Evolutionary conservation across 768 basidiomycete genomes (phyloP).

Genomic region (Coprinopsis sp.): DNA sequence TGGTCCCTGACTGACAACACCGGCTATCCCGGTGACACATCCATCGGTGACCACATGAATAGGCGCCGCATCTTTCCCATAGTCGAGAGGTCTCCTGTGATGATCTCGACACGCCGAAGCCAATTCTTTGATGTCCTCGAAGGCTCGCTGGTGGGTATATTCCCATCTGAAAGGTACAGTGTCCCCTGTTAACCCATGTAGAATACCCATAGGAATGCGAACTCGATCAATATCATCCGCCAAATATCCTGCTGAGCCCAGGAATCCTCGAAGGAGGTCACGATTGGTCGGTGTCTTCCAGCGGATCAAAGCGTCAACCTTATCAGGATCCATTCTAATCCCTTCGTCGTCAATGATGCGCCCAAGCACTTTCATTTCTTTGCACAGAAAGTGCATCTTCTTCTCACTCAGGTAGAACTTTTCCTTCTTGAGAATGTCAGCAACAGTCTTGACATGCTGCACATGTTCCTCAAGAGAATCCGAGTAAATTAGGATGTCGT

Average conservation of each 20-base stretch:
- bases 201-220: constrained; percentile 24
- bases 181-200: constrained; percentile 17
- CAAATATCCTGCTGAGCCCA: constrained; percentile 6
- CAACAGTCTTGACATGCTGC: constrained; percentile 21
- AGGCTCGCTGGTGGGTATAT: constrained; percentile 19
- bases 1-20: constrained; percentile 20
- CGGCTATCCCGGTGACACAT: constrained; percentile 20
- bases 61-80: constrained; percentile 11
- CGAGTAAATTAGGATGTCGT: constrained; percentile 16
- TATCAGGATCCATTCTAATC: constrained; percentile 34
- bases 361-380: constrained; percentile 27
- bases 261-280: constrained; percentile 10
- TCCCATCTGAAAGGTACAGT: constrained; percentile 15
- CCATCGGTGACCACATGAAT: constrained; percentile 26
- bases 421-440: constrained; percentile 19
- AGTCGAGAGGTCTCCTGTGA: constrained; percentile 13
- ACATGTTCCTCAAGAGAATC: constrained; percentile 26
- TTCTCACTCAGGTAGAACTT: constrained; percentile 19
- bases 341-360: constrained; percentile 28
- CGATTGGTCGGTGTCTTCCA: too few species aligned
- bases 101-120: constrained; percentile 12
- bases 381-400: constrained; percentile 10
- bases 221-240: constrained; percentile 20
- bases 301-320: constrained; percentile 23
- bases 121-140: constrained; percentile 25